phyloP scores from a whole-genome alignment of 345 rosid species.

The Raphanus raphanistrum region DNA sequence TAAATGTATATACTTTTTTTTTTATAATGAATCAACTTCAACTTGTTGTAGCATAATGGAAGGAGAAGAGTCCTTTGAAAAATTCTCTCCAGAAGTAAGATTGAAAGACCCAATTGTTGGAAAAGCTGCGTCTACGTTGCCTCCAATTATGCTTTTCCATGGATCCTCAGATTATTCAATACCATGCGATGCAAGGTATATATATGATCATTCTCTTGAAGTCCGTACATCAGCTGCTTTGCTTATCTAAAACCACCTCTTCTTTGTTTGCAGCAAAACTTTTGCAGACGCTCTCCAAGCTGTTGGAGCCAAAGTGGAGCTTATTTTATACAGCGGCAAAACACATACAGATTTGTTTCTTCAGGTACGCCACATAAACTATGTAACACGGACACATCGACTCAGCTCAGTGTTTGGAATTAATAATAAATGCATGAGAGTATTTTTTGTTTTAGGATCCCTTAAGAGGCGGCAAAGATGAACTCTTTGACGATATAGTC shows the following conservation, averaged over 20 bases:
- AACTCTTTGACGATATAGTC: constrained; percentile 72
- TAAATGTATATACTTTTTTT: neutral
- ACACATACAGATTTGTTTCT: constrained; percentile 93
- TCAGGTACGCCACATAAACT: constrained; percentile 55
- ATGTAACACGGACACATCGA: neutral
- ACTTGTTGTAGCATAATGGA: constrained; percentile 80
- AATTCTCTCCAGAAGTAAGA: constrained; percentile 85
- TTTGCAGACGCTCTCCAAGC: constrained; percentile 61
- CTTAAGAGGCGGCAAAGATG: constrained; percentile 88
- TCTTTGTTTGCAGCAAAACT: constrained; percentile 51
- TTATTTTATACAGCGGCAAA: constrained; percentile 71
- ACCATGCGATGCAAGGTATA: constrained; percentile 83
- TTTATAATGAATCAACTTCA: neutral
- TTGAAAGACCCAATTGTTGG: constrained; percentile 57
- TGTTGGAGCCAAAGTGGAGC: constrained; percentile 63
- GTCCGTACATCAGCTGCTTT: no score
- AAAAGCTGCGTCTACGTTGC: constrained; percentile 62
- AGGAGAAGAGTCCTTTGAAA: constrained; percentile 79
- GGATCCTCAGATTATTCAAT: constrained; percentile 89
- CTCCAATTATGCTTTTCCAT: constrained; percentile 80
- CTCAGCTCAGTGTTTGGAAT: neutral
- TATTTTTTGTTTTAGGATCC: constrained; percentile 62
- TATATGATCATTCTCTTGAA: constrained; percentile 38
- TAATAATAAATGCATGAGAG: neutral
- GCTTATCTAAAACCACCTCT: neutral